Evolutionary conservation across 2,329 filamentous ascomycete genomes (phyloP), one percentile per base, ranked within the genome.

Genomic region (Diaporthe destruens): DNA sequence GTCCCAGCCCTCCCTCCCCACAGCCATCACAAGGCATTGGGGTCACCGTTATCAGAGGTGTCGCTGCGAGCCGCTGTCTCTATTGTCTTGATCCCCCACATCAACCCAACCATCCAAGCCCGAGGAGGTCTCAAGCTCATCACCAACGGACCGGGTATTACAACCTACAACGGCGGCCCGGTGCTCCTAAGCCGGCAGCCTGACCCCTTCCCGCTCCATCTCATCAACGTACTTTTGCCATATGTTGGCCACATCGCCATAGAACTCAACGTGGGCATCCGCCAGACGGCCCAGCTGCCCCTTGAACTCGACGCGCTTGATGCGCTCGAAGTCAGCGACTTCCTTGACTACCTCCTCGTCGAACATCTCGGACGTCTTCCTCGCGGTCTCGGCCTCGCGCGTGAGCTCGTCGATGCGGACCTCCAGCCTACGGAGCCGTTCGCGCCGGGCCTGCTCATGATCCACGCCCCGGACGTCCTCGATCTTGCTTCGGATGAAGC

Each of bases 401-500:
- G 94, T 98, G 53, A 99, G 87, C 79, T 97, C 93, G 78, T 98
- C 94, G 77, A 99, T 98, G 76, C 94, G 92, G 65, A 98, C 87
- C 82, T 99, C 96, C 5, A 98, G 88, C 82, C 96, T 97, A 72
- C 96, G 91, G 67, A 96, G 89, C 39, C 96, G 90, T 81, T 98
- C 96, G 18, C 95, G 90, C 2, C 95, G 91, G 18, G 93, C 91
- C 79, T 97, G 94, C 81, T 98, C 96, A 83, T 98, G 96, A 82
- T 99, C 96, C 5, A 99, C 95, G 18, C 96, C 96, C 23, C 96
- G 92, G 75, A 98, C 95, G 80, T 99, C 96, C 82, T 99, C 96
- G 79, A 99, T 93, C 83, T 98, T 98, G 80, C 93, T 92, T 56
- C 95, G 93, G 76, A 99, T 89, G 85, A 98, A 98, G 5, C 93